Conservation (phyloP, 106 monocot genomes). For the Platanthera zijinensis region DNA sequence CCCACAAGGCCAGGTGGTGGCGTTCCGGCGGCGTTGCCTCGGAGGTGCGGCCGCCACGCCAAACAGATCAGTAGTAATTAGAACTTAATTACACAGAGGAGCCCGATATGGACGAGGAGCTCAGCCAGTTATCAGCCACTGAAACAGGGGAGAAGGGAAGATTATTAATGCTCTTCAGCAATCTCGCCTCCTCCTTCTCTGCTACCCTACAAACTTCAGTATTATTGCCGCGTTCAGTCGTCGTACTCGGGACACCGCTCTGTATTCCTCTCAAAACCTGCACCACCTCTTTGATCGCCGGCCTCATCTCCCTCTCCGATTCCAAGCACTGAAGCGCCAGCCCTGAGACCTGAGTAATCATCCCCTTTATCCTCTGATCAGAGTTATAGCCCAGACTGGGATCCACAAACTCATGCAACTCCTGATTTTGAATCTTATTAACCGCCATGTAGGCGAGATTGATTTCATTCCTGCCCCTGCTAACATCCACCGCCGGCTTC, state of each 20-base stretch:
- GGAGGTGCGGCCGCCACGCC: no score
- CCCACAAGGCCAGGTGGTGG: no score
- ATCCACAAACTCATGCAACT: constrained; percentile 14
- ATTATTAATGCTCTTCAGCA: background rate
- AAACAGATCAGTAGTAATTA: no score
- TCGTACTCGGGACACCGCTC: background rate
- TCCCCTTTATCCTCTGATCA: constrained; percentile 2
- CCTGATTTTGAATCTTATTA: constrained; percentile 13
- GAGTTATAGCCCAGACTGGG: constrained; percentile 6
- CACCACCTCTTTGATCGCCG: constrained; percentile 14
- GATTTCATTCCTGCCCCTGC: constrained; percentile 6
- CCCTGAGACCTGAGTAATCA: constrained; percentile 18
- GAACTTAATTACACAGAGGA: background rate
- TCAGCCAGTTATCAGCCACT: background rate
- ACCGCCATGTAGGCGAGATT: constrained; percentile 17
- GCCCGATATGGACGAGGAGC: background rate
- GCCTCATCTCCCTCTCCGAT: constrained; percentile 19
- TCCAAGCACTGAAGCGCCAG: constrained; percentile 24
- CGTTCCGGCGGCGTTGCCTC: no score
- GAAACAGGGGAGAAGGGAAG: constrained; percentile 3
- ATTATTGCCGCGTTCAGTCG: background rate
- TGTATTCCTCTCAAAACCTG: constrained; percentile 11
- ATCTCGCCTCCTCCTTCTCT: background rate
- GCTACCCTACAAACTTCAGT: background rate
- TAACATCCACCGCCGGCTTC: constrained; percentile 16